phyloP scores from a whole-genome alignment of 2,329 filamentous ascomycete genomes.

The Leptographium flavum region DNA sequence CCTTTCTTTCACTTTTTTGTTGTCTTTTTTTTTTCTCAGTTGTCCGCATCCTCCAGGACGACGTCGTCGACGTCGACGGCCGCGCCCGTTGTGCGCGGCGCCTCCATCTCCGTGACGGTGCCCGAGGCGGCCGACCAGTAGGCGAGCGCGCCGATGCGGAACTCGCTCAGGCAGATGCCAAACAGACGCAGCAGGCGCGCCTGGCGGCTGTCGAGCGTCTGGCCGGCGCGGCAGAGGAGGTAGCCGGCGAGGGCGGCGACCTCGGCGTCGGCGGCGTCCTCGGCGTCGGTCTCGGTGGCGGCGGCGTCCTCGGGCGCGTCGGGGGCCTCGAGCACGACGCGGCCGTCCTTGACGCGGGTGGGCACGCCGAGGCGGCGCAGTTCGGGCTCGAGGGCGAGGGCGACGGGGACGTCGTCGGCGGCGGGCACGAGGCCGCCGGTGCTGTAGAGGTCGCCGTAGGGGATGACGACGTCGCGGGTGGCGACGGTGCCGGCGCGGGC shows the following conservation, averaged over 20 bases:
- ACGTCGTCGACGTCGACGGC: neutral
- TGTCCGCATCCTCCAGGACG: conserved; percentile 1
- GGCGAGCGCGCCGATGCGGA: conserved; percentile 67
- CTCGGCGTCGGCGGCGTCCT: conserved; percentile 28
- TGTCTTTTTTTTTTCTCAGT: neutral
- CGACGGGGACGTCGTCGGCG: conserved; percentile 74
- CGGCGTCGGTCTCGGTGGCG: conserved; percentile 28
- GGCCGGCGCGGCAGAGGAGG: conserved; percentile 70
- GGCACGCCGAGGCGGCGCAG: conserved; percentile 81
- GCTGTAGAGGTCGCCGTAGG: conserved; percentile 68
- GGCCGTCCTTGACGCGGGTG: conserved; percentile 76
- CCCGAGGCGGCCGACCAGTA: conserved; percentile 49
- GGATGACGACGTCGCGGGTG: conserved; percentile 63
- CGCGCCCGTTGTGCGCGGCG: conserved; percentile 3
- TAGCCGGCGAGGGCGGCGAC: conserved; percentile 34
- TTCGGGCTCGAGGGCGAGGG: conserved; percentile 81
- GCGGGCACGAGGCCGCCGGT: conserved; percentile 64
- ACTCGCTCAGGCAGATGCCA: conserved; percentile 79
- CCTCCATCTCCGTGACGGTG: conserved; percentile 42
- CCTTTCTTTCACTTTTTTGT: neutral
- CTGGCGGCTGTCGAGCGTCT: conserved; percentile 78
- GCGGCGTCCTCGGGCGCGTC: conserved; percentile 21
- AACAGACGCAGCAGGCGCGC: conserved; percentile 91
- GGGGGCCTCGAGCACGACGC: conserved; percentile 51
- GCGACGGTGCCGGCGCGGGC: conserved; percentile 74